phyloP scores from a whole-genome alignment of 83 land plant genomes.

The Isoetes engelmannii region DNA sequence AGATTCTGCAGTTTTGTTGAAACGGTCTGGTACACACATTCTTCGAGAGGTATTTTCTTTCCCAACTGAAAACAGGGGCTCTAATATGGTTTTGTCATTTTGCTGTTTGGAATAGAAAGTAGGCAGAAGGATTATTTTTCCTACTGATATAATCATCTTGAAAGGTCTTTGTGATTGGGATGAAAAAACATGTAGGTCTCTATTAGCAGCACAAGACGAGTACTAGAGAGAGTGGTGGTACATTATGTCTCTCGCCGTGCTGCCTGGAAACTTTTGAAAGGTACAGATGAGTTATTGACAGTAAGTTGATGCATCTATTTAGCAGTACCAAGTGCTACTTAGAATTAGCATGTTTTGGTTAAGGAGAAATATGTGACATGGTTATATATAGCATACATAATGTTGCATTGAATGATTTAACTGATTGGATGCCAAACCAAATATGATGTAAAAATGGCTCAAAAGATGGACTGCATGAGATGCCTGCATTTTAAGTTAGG shows the following conservation, averaged over 20 bases:
- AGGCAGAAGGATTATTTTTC: too few relatives aligned
- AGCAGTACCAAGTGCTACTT: background rate
- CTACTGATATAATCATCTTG: too few relatives aligned
- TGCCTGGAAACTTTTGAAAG: slow-evolving; percentile 96
- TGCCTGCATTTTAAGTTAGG: too few relatives aligned
- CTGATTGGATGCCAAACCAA: too few relatives aligned
- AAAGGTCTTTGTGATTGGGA: background rate
- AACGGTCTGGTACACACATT: slow-evolving; percentile 66
- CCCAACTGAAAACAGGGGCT: background rate
- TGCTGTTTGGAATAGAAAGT: too few relatives aligned
- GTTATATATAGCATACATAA: too few relatives aligned
- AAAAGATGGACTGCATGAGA: too few relatives aligned
- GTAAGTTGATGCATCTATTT: background rate
- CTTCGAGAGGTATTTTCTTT: slow-evolving; percentile 52
- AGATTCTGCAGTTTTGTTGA: slow-evolving; percentile 54
- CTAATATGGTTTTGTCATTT: too few relatives aligned
- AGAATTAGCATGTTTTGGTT: background rate
- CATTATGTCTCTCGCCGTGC: slow-evolving; percentile 56
- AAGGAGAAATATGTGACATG: too few relatives aligned
- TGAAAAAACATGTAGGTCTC: slow-evolving; percentile 31
- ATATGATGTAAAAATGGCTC: too few relatives aligned
- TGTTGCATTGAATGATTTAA: too few relatives aligned
- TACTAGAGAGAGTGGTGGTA: slow-evolving; percentile 73
- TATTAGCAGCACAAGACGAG: slow-evolving; percentile 64
- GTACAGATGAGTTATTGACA: slow-evolving; percentile 25